Evolutionary conservation across 768 basidiomycete species (phyloP).

Genomic region (Kwoniella pini): DNA sequence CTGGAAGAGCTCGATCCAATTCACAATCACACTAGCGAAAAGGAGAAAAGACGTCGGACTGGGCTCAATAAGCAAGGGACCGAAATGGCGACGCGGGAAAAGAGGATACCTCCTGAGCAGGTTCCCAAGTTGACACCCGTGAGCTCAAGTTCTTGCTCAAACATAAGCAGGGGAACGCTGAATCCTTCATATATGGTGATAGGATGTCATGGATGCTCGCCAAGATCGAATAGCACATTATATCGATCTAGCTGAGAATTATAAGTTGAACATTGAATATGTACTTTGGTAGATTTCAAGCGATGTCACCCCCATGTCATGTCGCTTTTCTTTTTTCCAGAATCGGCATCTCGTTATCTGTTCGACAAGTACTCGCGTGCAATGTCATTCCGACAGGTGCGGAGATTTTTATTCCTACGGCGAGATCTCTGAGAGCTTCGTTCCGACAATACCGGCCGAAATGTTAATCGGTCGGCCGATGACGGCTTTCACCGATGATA

Average conservation of each 20-base stretch:
- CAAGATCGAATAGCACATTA: slow-evolving; percentile 19
- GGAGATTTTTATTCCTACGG: too few species aligned
- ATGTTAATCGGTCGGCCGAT: background rate
- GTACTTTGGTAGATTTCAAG: slow-evolving; percentile 7
- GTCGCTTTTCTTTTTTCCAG: too few species aligned
- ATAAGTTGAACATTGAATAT: slow-evolving; percentile 18
- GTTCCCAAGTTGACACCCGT: background rate
- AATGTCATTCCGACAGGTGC: background rate
- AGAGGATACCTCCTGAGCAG: too few species aligned
- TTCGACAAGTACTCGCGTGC: too few species aligned
- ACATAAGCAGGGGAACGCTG: too few species aligned
- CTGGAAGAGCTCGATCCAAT: background rate
- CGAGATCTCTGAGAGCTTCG: too few species aligned
- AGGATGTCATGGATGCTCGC: slow-evolving; percentile 17
- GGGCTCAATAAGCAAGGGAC: too few species aligned
- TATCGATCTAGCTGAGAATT: slow-evolving; percentile 13
- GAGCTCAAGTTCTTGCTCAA: too few species aligned
- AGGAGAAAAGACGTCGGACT: too few species aligned
- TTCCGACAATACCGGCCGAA: background rate
- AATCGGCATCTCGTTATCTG: too few species aligned
- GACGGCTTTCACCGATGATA: background rate
- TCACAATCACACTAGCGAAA: background rate
- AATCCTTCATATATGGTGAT: background rate
- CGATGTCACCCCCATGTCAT: too few species aligned
- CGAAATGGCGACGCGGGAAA: too few species aligned